Evolutionary conservation across 495 filamentous ascomycete genomes (phyloP).

Genomic region (Penicillium pulvis): DNA sequence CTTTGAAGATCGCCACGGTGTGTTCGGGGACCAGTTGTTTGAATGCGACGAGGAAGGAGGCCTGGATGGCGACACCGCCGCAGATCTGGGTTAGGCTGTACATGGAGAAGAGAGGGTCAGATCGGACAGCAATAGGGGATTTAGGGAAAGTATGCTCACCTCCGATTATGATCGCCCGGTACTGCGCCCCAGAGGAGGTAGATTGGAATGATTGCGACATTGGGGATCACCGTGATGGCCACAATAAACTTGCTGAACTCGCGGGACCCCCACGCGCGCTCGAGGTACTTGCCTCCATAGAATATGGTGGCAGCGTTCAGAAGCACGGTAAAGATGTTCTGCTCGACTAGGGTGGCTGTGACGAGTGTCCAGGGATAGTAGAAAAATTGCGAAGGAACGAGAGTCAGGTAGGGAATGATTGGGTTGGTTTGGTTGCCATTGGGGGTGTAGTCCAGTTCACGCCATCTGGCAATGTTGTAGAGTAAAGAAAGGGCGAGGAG

Average conservation of each 20-base stretch:
- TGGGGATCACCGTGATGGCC: slow-evolving; percentile 76
- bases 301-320: slow-evolving; percentile 82
- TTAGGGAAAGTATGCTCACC: slow-evolving; percentile 54
- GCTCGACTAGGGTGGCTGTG: slow-evolving; percentile 86
- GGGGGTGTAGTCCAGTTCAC: slow-evolving; percentile 64
- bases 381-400: slow-evolving; percentile 79
- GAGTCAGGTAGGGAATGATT: slow-evolving; percentile 79
- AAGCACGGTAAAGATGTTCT: slow-evolving; percentile 84
- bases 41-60: slow-evolving; percentile 94
- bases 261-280: slow-evolving; percentile 91
- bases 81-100: slow-evolving; percentile 74
- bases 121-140: neutral
- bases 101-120: slow-evolving; percentile 3
- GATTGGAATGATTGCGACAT: slow-evolving; percentile 68
- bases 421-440: slow-evolving; percentile 47
- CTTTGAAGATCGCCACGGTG: slow-evolving; percentile 91
- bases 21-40: slow-evolving; percentile 98
- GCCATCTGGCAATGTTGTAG: slow-evolving; percentile 65
- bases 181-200: slow-evolving; percentile 73
- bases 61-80: slow-evolving; percentile 86
- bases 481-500: slow-evolving; percentile 77
- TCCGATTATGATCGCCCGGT: slow-evolving; percentile 63
- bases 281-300: slow-evolving; percentile 92
- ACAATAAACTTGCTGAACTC: slow-evolving; percentile 92
- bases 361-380: slow-evolving; percentile 93